These are phyloP conservation scores for Holtermannia corniformis DNA, from an alignment of 768 basidiomycete species.

Conservation along the genomic window DNA sequence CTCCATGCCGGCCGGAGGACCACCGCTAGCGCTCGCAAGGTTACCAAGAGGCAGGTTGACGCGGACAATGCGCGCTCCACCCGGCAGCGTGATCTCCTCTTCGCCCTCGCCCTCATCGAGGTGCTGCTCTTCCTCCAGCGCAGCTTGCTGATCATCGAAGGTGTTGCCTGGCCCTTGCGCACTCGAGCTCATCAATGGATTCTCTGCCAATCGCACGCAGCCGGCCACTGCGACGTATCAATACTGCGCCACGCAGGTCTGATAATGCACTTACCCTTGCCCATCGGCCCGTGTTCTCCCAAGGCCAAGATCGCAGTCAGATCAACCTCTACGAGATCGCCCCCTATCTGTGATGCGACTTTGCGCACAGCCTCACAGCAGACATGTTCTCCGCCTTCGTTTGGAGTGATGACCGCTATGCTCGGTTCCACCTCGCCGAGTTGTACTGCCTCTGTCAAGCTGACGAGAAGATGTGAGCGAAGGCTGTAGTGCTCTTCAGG, in stretches of 20 bases:
- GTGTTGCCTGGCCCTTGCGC: constrained; percentile 31
- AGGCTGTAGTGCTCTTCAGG: neutral
- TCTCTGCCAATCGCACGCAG: neutral
- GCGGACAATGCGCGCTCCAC: constrained; percentile 2
- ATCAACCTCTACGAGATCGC: constrained; percentile 79
- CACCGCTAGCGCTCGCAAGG: constrained; percentile 5
- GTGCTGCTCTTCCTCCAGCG: constrained; percentile 4
- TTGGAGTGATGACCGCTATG: constrained; percentile 75
- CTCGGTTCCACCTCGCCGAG: constrained; percentile 53
- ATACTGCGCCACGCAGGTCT: constrained; percentile 27
- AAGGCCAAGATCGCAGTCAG: constrained; percentile 65
- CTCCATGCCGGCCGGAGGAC: neutral
- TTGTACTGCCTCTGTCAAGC: neutral
- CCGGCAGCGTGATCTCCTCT: neutral
- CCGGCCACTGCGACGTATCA: constrained; percentile 5
- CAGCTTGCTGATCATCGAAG: constrained; percentile 19
- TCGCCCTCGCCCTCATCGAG: constrained; percentile 39
- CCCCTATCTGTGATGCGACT: constrained; percentile 59
- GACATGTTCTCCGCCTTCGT: constrained; percentile 76
- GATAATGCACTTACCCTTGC: constrained; percentile 40
- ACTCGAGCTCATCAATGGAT: constrained; percentile 3
- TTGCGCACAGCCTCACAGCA: constrained; percentile 70
- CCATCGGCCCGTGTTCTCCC: constrained; percentile 78
- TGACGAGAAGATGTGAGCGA: neutral
- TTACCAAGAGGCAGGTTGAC: constrained; percentile 4